A percentile compares a stretch with the other conserved stretches of the same genome.
Conservation (phyloP, 805 yeast species). For the Clavispora vitiphila region DNA sequence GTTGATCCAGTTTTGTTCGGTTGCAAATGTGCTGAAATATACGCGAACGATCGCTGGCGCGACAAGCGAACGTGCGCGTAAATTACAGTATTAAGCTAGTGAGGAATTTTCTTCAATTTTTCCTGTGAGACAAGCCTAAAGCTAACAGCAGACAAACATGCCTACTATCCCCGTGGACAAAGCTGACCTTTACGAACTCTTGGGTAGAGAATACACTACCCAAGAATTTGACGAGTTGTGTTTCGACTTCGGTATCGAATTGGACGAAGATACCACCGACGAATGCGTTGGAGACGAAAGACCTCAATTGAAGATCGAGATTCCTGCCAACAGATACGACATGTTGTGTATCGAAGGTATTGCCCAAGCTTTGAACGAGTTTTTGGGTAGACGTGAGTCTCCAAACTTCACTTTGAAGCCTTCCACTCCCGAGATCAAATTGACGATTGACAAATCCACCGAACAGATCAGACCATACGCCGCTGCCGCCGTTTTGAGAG, state of each 20-base stretch:
- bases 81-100: conserved; percentile 9
- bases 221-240: conserved; percentile 95
- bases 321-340: conserved; percentile 98
- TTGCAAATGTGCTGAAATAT: not conserved
- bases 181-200: conserved; percentile 77
- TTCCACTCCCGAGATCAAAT: conserved; percentile 52
- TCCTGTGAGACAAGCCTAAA: conserved; percentile 1
- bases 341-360: conserved; percentile 98
- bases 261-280: conserved; percentile 94
- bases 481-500: conserved; percentile 89
- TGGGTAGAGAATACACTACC: conserved; percentile 61
- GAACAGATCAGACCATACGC: conserved; percentile 82
- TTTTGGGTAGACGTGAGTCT: conserved; percentile 60
- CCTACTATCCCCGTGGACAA: conserved; percentile 97
- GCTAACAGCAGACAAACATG: conserved; percentile 42
- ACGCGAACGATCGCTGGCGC: not conserved
- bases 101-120: conserved; percentile 11
- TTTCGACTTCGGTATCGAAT: conserved; percentile 95
- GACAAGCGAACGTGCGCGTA: conserved; percentile 6
- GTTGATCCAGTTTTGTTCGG: not conserved
- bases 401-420: conserved; percentile 66
- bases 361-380: conserved; percentile 90
- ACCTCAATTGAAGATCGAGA: conserved; percentile 95
- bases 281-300: conserved; percentile 70
- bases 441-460: conserved; percentile 75